Evolutionary conservation across 2,329 filamentous ascomycete species (phyloP), one percentile per base, ranked within the genome.

Genomic region (Colletotrichum lini): DNA sequence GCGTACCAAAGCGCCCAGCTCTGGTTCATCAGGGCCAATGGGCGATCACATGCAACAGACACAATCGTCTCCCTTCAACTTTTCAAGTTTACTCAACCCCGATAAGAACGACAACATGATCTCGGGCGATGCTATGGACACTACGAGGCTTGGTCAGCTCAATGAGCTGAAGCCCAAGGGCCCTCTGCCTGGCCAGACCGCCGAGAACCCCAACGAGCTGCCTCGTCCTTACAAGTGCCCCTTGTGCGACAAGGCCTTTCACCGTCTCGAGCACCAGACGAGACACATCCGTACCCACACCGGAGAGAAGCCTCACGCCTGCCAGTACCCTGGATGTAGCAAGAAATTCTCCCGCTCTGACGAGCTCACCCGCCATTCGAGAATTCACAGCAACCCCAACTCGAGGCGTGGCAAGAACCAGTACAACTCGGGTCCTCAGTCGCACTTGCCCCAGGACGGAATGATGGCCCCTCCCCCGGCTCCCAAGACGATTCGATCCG

Each of bases 371-470:
- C 92, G 96, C 73, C 96, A 99, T 84, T 98, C 96, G 80, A 91
- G 96, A 81, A 99, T 99, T 85, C 96, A 99, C 89, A 98, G 94
- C 90, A 99, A 98, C 84, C 96, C 96, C 70, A 98, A 98, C 87
- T 98, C 95, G 69, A 89, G 96, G 80, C 88, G 96, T 79, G 95
- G 94, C 75, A 97, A 97, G 87, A 98, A 98, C 45, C 80, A 82
- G 73, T 79, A 80, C 68, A 79, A 81, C 74, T 76, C 66, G 52
- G 71, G 71, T 54, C 71, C 71, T 42, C 78, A 82, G 68, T 83
- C 84, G 65, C 82, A 85, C 67, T 81, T 88, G 76, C 83, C 84
- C 73, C 82, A 84, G 81, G 82, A 91, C 83, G 86, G 84, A 75
- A 93, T 95, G 89, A 95, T 97, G 91, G 67, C 67, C n/a, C 92